phyloP scores from a whole-genome alignment of 441 rosid species.

The Raphanus hybrid region DNA sequence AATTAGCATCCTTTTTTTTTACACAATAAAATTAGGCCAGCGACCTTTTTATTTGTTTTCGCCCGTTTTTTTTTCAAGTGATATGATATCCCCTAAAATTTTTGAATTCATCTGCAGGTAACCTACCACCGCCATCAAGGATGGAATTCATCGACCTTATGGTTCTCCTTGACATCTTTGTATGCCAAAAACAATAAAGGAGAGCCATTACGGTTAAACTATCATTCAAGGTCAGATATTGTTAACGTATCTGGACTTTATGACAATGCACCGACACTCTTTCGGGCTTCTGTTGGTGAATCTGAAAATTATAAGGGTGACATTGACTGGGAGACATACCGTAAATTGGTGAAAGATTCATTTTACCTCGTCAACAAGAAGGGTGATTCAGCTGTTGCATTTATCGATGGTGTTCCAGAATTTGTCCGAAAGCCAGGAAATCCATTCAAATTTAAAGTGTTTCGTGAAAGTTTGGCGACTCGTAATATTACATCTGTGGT shows the following conservation, averaged over 20 bases:
- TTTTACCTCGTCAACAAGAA: conserved; percentile 89
- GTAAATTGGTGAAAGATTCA: conserved; percentile 61
- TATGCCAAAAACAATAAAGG: conserved; percentile 76
- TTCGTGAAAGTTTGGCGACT: conserved; percentile 47
- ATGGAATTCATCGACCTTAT: conserved; percentile 76
- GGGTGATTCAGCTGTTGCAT: conserved; percentile 83
- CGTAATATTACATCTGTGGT: conserved; percentile 44
- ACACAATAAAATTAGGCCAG: conserved; percentile 14
- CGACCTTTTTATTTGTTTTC: conserved; percentile 8
- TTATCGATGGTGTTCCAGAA: conserved; percentile 77
- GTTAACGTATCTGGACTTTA: conserved; percentile 71
- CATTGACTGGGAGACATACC: conserved; percentile 68
- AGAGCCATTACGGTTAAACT: conserved; percentile 72
- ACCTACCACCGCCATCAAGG: conserved; percentile 64
- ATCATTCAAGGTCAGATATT: conserved; percentile 68
- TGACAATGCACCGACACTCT: conserved; percentile 68
- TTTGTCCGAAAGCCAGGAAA: conserved; percentile 94
- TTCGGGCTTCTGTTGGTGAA: conserved; percentile 63
- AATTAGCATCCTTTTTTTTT: background rate
- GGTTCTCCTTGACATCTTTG: conserved; percentile 92
- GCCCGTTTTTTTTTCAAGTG: background rate
- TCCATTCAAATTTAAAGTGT: conserved; percentile 88
- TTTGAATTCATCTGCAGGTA: conserved; percentile 61
- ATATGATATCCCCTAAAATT: conserved; percentile 10
- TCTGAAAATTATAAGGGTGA: conserved; percentile 62